Conservation (phyloP, 176 grass and related monocot species). For the Raddia guianensis region DNA sequence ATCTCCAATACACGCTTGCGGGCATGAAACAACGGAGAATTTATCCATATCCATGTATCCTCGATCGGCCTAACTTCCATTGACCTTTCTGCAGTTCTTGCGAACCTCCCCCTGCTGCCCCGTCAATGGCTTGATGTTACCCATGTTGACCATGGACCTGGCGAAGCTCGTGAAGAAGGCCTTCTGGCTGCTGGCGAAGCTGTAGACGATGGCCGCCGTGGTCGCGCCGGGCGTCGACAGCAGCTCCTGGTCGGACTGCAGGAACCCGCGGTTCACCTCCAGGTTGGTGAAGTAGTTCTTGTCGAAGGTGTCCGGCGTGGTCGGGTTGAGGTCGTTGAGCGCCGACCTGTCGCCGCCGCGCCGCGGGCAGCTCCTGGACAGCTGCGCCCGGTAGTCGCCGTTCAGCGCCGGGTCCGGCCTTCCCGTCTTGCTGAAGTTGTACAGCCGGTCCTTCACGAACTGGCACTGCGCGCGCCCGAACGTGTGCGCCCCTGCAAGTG, state of each 20-base stretch:
- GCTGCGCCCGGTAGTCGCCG: conserved; percentile 43
- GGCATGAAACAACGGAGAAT: neutral
- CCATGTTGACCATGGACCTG: conserved; percentile 78
- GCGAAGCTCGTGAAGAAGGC: conserved; percentile 75
- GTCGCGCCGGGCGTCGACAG: conserved; percentile 53
- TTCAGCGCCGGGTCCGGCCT: conserved; percentile 63
- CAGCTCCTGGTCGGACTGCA: conserved; percentile 81
- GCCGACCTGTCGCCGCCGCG: conserved; percentile 42
- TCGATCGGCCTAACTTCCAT: conserved; percentile 42
- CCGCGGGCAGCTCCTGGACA: conserved; percentile 54
- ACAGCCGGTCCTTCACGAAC: conserved; percentile 60
- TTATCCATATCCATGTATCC: neutral
- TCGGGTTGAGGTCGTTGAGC: conserved; percentile 68
- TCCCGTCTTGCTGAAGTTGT: conserved; percentile 64
- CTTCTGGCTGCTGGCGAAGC: conserved; percentile 59
- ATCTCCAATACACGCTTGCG: neutral
- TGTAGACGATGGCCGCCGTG: conserved; percentile 48
- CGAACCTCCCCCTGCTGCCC: conserved; percentile 67
- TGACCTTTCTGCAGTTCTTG: conserved; percentile 61
- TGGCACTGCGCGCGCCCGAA: conserved; percentile 71
- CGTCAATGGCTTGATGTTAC: conserved; percentile 64
- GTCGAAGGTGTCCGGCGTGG: conserved; percentile 81
- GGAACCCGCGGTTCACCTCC: conserved; percentile 50
- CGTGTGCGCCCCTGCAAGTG: conserved; percentile 73
- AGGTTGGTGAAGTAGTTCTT: conserved; percentile 71